Percentiles rank a stretch among this genome's conserved stretches.
phyloP scores from a whole-genome alignment of 805 yeast genomes.

The Metahyphopichia silvanorum region DNA sequence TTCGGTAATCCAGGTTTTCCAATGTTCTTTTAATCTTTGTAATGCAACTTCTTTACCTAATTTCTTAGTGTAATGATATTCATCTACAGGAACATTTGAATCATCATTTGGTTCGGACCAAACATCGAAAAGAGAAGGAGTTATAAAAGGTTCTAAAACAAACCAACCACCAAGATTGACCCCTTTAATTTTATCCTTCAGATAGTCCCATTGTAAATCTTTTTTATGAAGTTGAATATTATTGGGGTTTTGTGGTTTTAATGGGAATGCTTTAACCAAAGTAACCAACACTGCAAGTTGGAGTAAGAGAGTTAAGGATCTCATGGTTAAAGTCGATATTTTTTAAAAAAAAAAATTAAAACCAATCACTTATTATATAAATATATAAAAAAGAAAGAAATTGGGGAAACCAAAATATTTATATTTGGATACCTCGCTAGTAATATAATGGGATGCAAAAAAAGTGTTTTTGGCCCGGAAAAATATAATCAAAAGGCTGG shows the following conservation, averaged over 20 bases:
- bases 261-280: conserved; percentile 1
- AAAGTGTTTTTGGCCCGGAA: too few species aligned
- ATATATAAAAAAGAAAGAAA: too few species aligned
- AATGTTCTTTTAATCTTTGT: conserved; percentile 58
- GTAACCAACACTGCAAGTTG: not conserved
- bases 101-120: conserved; percentile 32
- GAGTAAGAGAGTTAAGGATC: not conserved
- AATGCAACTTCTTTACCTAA: conserved; percentile 62
- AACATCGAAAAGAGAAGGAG: conserved; percentile 68
- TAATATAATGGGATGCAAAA: too few species aligned
- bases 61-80: conserved; percentile 59
- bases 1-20: conserved; percentile 77
- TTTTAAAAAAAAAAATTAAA: too few species aligned
- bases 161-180: conserved; percentile 91
- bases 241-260: not conserved
- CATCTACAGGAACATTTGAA: conserved; percentile 69
- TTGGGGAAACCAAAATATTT: too few species aligned
- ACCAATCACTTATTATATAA: too few species aligned
- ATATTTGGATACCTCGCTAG: too few species aligned
- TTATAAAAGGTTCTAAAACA: conserved; percentile 81
- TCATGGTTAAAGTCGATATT: too few species aligned
- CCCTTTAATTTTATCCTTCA: conserved; percentile 49
- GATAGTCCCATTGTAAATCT: conserved; percentile 29
- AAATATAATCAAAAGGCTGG: too few species aligned
- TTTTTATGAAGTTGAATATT: conserved; percentile 15